Evolutionary conservation across 306 rosid species (phyloP).

Genomic region (Canavalia ensiformis): DNA sequence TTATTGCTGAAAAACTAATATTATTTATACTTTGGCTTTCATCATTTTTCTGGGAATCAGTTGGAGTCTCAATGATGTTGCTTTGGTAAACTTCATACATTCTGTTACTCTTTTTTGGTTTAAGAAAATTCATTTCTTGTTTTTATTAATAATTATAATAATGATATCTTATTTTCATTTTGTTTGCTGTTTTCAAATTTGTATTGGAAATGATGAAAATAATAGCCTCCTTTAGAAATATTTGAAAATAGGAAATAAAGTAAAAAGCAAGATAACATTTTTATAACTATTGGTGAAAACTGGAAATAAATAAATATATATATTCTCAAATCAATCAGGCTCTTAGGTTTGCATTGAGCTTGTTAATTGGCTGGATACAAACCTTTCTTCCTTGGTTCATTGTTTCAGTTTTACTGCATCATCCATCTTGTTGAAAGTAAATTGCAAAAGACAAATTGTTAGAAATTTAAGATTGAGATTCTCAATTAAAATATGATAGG

Average conservation of each 20-base stretch:
- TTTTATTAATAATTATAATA: background rate
- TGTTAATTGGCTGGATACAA: conserved; percentile 26
- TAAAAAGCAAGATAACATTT: background rate
- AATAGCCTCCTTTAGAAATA: background rate
- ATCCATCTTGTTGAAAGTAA: conserved; percentile 36
- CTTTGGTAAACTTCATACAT: background rate
- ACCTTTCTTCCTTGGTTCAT: conserved; percentile 35
- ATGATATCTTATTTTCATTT: background rate
- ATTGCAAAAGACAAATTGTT: conserved; percentile 27
- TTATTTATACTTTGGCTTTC: conserved; percentile 21
- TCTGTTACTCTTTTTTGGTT: background rate
- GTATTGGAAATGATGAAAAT: background rate
- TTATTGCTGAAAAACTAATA: conserved; percentile 5
- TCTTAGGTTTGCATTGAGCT: conserved; percentile 1
- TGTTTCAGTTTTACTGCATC: conserved; percentile 30
- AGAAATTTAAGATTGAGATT: conserved; percentile 42
- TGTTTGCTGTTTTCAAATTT: background rate
- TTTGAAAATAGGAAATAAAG: conserved; percentile 10
- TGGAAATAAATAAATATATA: background rate
- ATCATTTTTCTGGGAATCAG: background rate
- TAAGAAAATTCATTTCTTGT: background rate
- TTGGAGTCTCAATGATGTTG: background rate
- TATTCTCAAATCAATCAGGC: background rate
- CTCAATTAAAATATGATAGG: conserved; percentile 63
- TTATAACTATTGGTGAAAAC: background rate